phyloP scores from a whole-genome alignment of 2,329 filamentous ascomycete species.

The Onygenales sp. region DNA sequence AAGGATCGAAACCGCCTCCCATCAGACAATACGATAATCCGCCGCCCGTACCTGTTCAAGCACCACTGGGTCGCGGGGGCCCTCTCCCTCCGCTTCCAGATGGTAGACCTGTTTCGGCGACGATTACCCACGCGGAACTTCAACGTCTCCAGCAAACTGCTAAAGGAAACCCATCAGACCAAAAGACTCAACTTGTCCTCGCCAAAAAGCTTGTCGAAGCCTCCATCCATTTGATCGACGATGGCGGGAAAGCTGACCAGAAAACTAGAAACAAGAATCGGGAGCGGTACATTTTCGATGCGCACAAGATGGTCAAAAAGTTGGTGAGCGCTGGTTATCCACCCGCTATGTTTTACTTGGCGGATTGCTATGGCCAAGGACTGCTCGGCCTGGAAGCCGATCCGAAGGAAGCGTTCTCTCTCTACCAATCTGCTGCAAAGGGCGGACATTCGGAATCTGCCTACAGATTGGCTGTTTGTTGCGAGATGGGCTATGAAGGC shows the following conservation, averaged over 20 bases:
- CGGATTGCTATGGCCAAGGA: conserved; percentile 80
- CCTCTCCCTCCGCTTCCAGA: neutral
- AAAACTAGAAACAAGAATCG: conserved; percentile 54
- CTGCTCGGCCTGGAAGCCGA: conserved; percentile 69
- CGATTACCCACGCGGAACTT: conserved; percentile 64
- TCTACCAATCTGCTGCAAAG: conserved; percentile 93
- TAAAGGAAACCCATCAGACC: conserved; percentile 63
- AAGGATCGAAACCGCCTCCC: conserved; percentile 39
- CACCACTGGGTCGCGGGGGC: conserved; percentile 12
- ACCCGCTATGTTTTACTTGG: conserved; percentile 89
- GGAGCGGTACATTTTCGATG: conserved; percentile 76
- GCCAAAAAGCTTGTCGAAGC: conserved; percentile 84
- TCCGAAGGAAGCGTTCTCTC: conserved; percentile 80
- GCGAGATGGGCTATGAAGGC: conserved; percentile 89
- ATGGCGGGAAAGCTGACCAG: conserved; percentile 61
- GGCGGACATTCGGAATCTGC: conserved; percentile 75
- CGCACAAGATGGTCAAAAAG: conserved; percentile 87
- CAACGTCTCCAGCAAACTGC: conserved; percentile 62
- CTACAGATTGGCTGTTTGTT: conserved; percentile 92
- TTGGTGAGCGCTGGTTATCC: conserved; percentile 61
- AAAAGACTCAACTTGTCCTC: conserved; percentile 59
- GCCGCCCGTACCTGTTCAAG: conserved; percentile 29
- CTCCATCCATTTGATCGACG: conserved; percentile 65
- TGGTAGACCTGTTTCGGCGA: neutral
- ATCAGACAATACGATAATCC: conserved; percentile 43